Evolutionary conservation across 2,329 filamentous ascomycete genomes (phyloP), one percentile per base, ranked within the genome.

Genomic region (Penicillium sp.): DNA sequence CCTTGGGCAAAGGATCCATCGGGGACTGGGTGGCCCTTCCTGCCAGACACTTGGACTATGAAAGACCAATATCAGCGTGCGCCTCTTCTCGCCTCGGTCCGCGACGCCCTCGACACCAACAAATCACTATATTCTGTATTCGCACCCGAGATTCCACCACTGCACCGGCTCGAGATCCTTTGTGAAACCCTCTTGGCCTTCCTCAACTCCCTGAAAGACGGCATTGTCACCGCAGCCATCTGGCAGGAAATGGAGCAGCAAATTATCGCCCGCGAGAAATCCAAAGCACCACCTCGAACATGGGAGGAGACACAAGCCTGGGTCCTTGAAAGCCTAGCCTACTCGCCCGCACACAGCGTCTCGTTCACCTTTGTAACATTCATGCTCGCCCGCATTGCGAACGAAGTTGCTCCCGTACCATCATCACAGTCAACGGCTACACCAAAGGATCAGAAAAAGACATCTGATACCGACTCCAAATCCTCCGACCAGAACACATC

Each of bases 301-400:
- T 65, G 67, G 37, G 82, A 86, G 48, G 81, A 84, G 40, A 74
- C 79, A 39, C 78, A 81, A 53, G 76, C 77, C 33, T 76, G 75
- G 66, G 72, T 93, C 1, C 80, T 95, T 4, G 91, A 96, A 57
- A 79, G 86, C 2, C 78, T 96, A 2, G 80, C 86, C 0, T 75
- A 80, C 1, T 79, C 82, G 0, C 87, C 89, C 0, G 85, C 86
- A 43, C 87, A 95, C 70, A 93, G 89, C 64, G 91, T 95, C 47
- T 87, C 87, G 0, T 95, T 96, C 63, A 87, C 95, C 2, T 90
- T 96, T 56, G 74, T 96, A 13, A 89, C 86, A 0, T 84, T 88
- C 7, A 91, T 90, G 70, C 77, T 96, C 9, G 77, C 78, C 20
- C 76, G 78, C 9, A 76, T 86, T 32, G 71, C 77, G 25, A 73